Evolutionary conservation across 805 yeast genomes (phyloP).

Genomic region (Pichia paraexigua): DNA sequence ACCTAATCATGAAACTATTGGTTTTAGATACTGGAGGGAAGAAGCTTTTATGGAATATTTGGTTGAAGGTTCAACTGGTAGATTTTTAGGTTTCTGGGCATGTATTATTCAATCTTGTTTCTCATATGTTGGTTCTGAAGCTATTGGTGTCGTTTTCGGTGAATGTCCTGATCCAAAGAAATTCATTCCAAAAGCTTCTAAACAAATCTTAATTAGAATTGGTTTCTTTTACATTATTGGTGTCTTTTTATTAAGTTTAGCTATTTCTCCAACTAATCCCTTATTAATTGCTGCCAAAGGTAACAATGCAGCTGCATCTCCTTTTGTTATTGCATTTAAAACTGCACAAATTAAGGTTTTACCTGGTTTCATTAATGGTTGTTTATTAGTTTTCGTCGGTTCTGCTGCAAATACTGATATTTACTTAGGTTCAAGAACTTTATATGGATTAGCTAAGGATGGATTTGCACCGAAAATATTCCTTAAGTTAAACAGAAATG

Average conservation of each 20-base stretch:
- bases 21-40: constrained; percentile 27
- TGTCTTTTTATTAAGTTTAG: constrained; percentile 40
- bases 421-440: constrained; percentile 54
- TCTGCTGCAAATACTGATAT: constrained; percentile 55
- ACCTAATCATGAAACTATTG: constrained; percentile 35
- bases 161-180: constrained; percentile 42
- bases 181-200: constrained; percentile 40
- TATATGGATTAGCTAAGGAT: constrained; percentile 53
- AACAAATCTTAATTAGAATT: constrained; percentile 49
- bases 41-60: constrained; percentile 30
- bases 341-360: constrained; percentile 46
- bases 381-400: constrained; percentile 51
- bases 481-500: constrained; percentile 56
- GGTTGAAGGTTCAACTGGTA: constrained; percentile 35
- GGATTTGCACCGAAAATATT: constrained; percentile 51
- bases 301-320: constrained; percentile 50
- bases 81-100: constrained; percentile 39
- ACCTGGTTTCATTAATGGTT: constrained; percentile 59
- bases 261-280: constrained; percentile 43
- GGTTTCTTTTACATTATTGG: constrained; percentile 42
- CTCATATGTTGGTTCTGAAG: constrained; percentile 44
- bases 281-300: constrained; percentile 36
- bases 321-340: constrained; percentile 59
- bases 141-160: constrained; percentile 41
- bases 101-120: constrained; percentile 33